phyloP scores from a whole-genome alignment of 2,329 filamentous ascomycete species.

The Diaporthe ilicicola region DNA sequence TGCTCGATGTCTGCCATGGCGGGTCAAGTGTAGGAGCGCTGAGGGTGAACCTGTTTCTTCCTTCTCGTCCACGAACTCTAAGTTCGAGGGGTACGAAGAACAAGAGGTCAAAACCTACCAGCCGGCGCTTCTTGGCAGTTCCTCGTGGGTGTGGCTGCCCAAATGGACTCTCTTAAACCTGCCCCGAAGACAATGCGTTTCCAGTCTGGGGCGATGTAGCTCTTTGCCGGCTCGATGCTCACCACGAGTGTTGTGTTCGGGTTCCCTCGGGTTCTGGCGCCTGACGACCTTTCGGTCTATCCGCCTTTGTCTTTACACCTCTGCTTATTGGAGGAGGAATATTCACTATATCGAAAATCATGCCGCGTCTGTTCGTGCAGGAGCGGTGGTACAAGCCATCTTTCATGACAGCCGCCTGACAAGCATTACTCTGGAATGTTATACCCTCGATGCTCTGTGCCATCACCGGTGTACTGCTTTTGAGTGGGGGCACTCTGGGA shows the following conservation, averaged over 20 bases:
- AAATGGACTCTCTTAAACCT: background rate
- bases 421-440: background rate
- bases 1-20: background rate
- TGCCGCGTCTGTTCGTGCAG: background rate
- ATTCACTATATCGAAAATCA: background rate
- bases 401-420: background rate
- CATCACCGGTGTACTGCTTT: background rate
- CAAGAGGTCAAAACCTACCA: background rate
- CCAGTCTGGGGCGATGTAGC: background rate
- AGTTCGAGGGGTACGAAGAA: background rate
- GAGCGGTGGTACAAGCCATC: constrained; percentile 6
- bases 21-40: too few relatives aligned
- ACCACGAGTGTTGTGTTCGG: background rate
- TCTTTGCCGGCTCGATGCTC: background rate
- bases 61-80: background rate
- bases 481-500: background rate
- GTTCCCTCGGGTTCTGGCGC: background rate
- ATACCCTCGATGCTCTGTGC: background rate
- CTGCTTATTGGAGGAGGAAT: background rate
- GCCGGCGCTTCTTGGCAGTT: background rate
- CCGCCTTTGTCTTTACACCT: constrained; percentile 1
- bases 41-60: background rate
- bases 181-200: background rate
- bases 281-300: background rate
- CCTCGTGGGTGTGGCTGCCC: background rate